These are phyloP conservation scores for Capsaspora owczarzaki DNA, from an alignment of 78 protist genomes.

Conservation along the genomic window DNA sequence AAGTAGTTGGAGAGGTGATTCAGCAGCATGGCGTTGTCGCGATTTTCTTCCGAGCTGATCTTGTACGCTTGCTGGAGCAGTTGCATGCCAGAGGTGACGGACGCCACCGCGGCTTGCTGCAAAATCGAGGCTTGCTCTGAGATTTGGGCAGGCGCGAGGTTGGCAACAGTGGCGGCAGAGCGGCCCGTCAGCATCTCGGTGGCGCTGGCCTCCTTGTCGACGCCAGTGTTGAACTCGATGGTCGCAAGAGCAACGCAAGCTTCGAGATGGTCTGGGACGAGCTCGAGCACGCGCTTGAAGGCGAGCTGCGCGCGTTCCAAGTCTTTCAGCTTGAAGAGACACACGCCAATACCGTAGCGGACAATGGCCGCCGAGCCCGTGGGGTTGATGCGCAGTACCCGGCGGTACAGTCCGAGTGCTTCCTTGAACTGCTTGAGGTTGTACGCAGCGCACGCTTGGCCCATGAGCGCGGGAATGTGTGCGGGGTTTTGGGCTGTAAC, in stretches of 20 bases:
- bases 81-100: background rate
- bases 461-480: background rate
- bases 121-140: no score
- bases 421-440: background rate
- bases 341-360: slow-evolving; percentile 33
- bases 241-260: slow-evolving; percentile 40
- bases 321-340: slow-evolving; percentile 34
- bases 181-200: background rate
- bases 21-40: slow-evolving; percentile 40
- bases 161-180: no score
- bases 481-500: background rate
- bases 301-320: slow-evolving; percentile 28
- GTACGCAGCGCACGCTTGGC: background rate
- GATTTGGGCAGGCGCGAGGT: no score
- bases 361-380: slow-evolving; percentile 5
- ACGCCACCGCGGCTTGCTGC: no score
- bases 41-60: slow-evolving; percentile 23
- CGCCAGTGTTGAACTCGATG: slow-evolving; percentile 11
- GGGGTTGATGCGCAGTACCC: background rate
- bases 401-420: slow-evolving; percentile 9
- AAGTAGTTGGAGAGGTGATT: slow-evolving; percentile 53
- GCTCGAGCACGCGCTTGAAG: slow-evolving; percentile 36
- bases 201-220: background rate
- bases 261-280: slow-evolving; percentile 43
- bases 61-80: slow-evolving; percentile 14